A percentile compares a stretch with the other conserved stretches of the same genome.
Evolutionary conservation across 2,329 filamentous ascomycete species (phyloP).

Genomic region (Xylariaceae sp.): DNA sequence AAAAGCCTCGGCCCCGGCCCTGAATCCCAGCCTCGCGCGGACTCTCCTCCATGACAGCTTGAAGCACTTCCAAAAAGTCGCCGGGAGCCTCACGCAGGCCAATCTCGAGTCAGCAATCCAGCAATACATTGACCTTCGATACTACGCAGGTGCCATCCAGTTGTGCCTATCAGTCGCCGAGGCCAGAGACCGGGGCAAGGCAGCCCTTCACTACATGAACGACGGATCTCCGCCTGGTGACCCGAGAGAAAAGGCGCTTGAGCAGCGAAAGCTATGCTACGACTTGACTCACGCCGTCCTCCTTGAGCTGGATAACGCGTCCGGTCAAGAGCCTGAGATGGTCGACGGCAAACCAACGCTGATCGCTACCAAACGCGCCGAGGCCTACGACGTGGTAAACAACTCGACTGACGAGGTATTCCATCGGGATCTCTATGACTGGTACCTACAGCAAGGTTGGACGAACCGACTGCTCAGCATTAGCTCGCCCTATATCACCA

Average conservation of each 20-base stretch:
- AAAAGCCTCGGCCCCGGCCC: conserved; percentile 72
- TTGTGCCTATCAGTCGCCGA: conserved; percentile 77
- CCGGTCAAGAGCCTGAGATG: conserved; percentile 62
- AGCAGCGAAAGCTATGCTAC: conserved; percentile 73
- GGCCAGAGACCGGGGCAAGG: conserved; percentile 81
- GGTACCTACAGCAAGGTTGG: conserved; percentile 85
- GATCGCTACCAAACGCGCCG: conserved; percentile 70
- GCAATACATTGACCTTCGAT: conserved; percentile 76
- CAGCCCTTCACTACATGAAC: conserved; percentile 78
- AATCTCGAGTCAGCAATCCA: conserved; percentile 73
- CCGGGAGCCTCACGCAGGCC: conserved; percentile 71
- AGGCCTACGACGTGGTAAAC: conserved; percentile 89
- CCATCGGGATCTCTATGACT: conserved; percentile 93
- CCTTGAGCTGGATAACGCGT: conserved; percentile 66
- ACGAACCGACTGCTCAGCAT: conserved; percentile 80
- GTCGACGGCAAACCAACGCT: conserved; percentile 74
- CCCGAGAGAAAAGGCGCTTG: conserved; percentile 60
- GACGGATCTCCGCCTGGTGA: conserved; percentile 73
- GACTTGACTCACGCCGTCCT: conserved; percentile 81
- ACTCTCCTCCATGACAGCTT: conserved; percentile 83
- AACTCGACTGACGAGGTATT: conserved; percentile 88
- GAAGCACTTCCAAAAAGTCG: conserved; percentile 82
- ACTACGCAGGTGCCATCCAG: conserved; percentile 90
- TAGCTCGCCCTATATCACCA: conserved; percentile 77
- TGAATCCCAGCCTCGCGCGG: conserved; percentile 70